Percentiles rank a stretch among this genome's conserved stretches.
Conservation (phyloP, 176 grass and related monocot genomes). For the Secale cereale region DNA sequence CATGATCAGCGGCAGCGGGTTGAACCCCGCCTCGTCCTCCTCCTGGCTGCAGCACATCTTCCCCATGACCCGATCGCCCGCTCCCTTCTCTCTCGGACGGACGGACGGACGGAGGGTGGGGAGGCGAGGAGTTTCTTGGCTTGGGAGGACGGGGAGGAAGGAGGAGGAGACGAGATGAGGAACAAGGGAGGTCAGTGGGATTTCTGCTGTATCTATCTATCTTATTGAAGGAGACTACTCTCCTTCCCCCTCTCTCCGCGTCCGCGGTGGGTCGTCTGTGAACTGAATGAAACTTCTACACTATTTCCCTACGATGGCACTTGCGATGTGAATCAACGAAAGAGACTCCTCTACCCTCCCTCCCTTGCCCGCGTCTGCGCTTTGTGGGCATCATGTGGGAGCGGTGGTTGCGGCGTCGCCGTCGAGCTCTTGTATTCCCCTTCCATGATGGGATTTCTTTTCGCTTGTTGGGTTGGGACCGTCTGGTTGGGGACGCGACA, state of each 20-base stretch:
- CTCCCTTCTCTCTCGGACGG: neutral
- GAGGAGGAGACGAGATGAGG: no score
- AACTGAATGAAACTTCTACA: neutral
- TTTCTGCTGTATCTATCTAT: neutral
- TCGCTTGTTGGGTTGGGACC: conserved; percentile 4
- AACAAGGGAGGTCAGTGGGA: no score
- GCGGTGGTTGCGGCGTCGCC: conserved; percentile 52
- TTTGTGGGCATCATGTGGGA: conserved; percentile 31
- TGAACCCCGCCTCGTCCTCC: conserved; percentile 52
- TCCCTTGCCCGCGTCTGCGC: neutral
- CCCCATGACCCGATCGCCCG: conserved; percentile 39
- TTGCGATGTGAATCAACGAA: neutral
- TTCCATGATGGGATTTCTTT: conserved; percentile 23
- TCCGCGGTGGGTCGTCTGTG: neutral
- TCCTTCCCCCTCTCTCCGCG: neutral
- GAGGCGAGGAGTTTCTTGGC: neutral
- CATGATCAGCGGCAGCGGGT: conserved; percentile 47
- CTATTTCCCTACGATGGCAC: neutral
- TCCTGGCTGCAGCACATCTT: conserved; percentile 61
- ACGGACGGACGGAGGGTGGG: neutral
- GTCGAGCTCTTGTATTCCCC: conserved; percentile 18
- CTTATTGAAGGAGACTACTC: neutral
- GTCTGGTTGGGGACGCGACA: conserved; percentile 23
- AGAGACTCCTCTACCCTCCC: neutral
- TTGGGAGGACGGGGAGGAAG: neutral